Percentiles rank a stretch among this genome's conserved stretches.
Conservation (phyloP, 441 rosid species). For the Omphalea diandra region DNA sequence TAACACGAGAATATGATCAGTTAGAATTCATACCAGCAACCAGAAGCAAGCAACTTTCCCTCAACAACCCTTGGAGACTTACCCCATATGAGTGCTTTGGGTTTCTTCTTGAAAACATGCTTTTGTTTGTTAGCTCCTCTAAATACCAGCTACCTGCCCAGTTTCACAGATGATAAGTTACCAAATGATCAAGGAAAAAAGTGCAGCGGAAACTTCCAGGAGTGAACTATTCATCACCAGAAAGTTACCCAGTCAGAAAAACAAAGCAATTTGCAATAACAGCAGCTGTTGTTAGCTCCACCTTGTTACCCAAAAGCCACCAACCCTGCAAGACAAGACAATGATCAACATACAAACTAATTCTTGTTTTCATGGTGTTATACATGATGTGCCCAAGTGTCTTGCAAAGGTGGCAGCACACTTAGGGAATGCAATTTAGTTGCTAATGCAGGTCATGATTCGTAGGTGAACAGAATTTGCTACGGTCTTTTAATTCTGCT, state of each 20-base stretch:
- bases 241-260: constrained; percentile 72
- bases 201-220: constrained; percentile 4
- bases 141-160: constrained; percentile 70
- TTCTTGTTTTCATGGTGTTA: background rate
- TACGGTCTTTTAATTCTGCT: no score
- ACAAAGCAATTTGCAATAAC: constrained; percentile 56
- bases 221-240: constrained; percentile 5
- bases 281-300: constrained; percentile 59
- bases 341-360: constrained; percentile 11
- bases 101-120: constrained; percentile 82
- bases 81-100: constrained; percentile 82
- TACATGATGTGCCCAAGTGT: background rate
- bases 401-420: background rate
- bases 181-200: constrained; percentile 5
- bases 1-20: background rate
- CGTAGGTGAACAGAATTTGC: no score
- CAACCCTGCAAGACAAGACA: constrained; percentile 55
- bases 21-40: constrained; percentile 62
- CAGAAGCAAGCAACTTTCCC: constrained; percentile 90
- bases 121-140: constrained; percentile 92
- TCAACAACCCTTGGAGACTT: constrained; percentile 74
- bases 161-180: constrained; percentile 4
- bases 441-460: no score
- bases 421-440: no score
- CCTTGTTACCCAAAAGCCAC: constrained; percentile 86